Base-by-base conservation (phyloP, 169 alveolate genomes). In the Cryptosporidium ubiquitum region DNA sequence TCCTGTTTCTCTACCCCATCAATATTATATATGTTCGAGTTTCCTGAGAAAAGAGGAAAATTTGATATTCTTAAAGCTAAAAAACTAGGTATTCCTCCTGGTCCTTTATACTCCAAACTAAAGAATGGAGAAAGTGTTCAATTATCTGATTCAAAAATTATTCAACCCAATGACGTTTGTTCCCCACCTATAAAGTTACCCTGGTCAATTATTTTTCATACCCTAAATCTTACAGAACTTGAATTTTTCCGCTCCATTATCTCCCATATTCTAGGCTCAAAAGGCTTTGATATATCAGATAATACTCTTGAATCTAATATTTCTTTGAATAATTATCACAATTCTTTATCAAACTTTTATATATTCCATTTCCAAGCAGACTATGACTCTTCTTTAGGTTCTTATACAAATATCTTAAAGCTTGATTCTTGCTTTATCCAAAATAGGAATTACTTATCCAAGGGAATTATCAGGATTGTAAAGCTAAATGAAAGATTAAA, bases 131-230 rank as follows among this genome's bases (percentile, higher is more conserved):
- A 94, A 73, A 44, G 93, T 33, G 84, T 96, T 26, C 89, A 92
- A 42, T 75, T 95, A 31, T 85, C 84, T 44, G 92, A 93, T 84
- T 95, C 96, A 39, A 86, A 91, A 61, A 61, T 91, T 35, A 93
- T 96, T 37, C 85, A 91, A 7, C 94, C 97, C 20, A 85, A 86
- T 55, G 95, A 96, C 35, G 98, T 96, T 26, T 94, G 96, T 75
- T 96, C 93, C 35, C 94, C 94, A 35, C 95, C 95, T 26, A 79
- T 91, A 14, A 93, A 58, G 23, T 20, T 79, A 2, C 89, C 89
- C 86, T 74, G 97, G 97, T 3, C 91, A 89, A 60, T 85, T 68
- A 49, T 71, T 85, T 18, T 61, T 44, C 44, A 85, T 91, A 31
- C 84, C 91, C 52, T 84, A 84, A 58, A 69, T 89, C 60, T 33